Evolutionary conservation across 805 yeast species (phyloP), one percentile per base, ranked within the genome.

Genomic region (Myxozyma sirexii): DNA sequence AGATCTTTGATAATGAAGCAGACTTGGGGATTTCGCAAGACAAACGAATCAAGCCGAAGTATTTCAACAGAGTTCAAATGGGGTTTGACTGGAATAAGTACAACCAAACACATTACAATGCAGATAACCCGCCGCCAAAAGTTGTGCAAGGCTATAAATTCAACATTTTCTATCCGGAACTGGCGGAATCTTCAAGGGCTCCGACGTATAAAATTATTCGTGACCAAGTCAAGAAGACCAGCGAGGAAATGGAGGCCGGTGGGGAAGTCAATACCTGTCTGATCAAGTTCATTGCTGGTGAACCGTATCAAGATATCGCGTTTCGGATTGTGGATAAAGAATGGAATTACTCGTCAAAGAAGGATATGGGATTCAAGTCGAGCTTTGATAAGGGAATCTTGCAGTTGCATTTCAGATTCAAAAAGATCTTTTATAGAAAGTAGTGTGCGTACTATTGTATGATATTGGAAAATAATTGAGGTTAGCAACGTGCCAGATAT

Each of bases 11-110:
- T 42, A 60, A 58, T 17, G 71, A 67, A 39, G 69, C 56, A 44
- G 57, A 53, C 13, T 43, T 64, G 23, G 45, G 38, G 13, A n/a
- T 17, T 17, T 21, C 42, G 12, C 47, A 47, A 31, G 50, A 15
- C 23, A 26, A 13, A 27, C 23, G 43, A 3, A 37, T 42, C 23
- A 67, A 70, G 43, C 77, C 77, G 4, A 54, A 68, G 23, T 73
- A 67, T 55, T 63, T 49, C 57, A 72, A 69, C 50, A 57, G 71
- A n/a, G 74, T 72, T 1, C 59, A 68, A 19, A 58, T 71, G 59
- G 77, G 77, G 1, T 75, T 65, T 51, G 74, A 73, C 17, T 74
- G 77, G 77, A 75, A 71, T 54, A 59, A 65, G 47, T 74, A 75
- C 60, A 74, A 75, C 50, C 71, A 70, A 55, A 62, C 71, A 4